A percentile compares a stretch with the other conserved stretches of the same genome.
These are phyloP conservation scores for Rosa persica DNA, from an alignment of 306 rosid species.

Conservation along the genomic window DNA sequence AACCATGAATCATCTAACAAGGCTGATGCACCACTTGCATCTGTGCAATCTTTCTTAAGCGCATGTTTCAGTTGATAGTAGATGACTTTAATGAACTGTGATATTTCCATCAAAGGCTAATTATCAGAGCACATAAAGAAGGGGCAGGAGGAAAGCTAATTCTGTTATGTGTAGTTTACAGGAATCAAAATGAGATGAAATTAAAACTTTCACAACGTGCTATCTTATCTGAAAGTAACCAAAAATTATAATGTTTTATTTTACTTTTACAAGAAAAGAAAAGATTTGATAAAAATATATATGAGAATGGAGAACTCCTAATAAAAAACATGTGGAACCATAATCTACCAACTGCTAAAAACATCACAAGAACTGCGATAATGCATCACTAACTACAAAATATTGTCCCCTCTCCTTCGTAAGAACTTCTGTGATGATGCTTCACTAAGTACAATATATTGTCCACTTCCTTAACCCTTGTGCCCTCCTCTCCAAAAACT, in stretches of 20 bases:
- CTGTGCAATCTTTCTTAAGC: slow-evolving; percentile 48
- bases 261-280: not conserved
- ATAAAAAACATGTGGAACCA: not conserved
- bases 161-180: not conserved
- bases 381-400: not conserved
- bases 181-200: not conserved
- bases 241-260: not conserved
- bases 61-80: slow-evolving; percentile 79
- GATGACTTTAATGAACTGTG: slow-evolving; percentile 68
- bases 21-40: slow-evolving; percentile 28
- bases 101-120: slow-evolving; percentile 24
- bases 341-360: not conserved
- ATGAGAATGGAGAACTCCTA: not conserved
- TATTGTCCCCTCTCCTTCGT: too few relatives aligned
- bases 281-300: not conserved
- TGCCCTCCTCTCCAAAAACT: not conserved
- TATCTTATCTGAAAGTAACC: not conserved
- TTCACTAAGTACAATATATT: not conserved
- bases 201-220: not conserved
- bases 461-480: not conserved
- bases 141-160: not conserved
- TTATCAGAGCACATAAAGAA: not conserved
- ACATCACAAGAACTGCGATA: not conserved
- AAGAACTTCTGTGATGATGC: not conserved
- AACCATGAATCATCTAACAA: slow-evolving; percentile 79